Base-by-base conservation (phyloP, 331 rosid genomes). In the Malus hybrid region DNA sequence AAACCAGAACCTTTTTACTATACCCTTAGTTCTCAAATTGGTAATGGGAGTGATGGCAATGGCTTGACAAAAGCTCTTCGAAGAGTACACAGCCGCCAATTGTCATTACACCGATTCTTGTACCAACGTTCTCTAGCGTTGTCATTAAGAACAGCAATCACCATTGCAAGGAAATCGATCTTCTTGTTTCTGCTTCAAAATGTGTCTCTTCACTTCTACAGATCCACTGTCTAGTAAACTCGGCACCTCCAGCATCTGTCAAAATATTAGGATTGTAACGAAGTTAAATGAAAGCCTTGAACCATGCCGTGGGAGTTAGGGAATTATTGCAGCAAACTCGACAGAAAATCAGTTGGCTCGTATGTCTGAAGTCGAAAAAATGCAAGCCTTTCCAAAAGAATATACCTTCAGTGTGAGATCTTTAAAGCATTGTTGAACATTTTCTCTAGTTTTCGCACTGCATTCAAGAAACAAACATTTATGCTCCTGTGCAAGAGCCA, bases 371-470 rank as follows among this genome's bases (percentile, higher is more conserved):
- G 20, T 52, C 9, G 4, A 52, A 52, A 7, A 19, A 29, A 1
- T 48, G 20, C 50, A 72, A 31, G 55, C 27, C 54, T 24, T 39
- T 27, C 50, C 18, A 6, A 20, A 22, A 8, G 6, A 19, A 4
- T 32, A 57, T 29, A 92, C 96, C 97, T 93, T 93, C 33, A 85
- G 64, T 57, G 88, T 74, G 59, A 93, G 91, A 79, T 87, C 95
- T 79, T 79, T 81, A 29, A 89, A 93, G 89, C 96, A 93, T 72
- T 86, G 87, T 48, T 86, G 93, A 82, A 93, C 98, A 81, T 93
- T 93, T 86, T 90, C 94, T 78, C 79, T 76, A 27, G 90, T 90
- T 90, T 90, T 93, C 16, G 98, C 96, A 61, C 96, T 90, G 75
- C 93, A 89, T 85, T 93, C 98, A 46, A 93, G 79, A 80, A 93